Evolutionary conservation across 2,329 filamentous ascomycete genomes (phyloP).

Genomic region (Juglanconis oblonga): DNA sequence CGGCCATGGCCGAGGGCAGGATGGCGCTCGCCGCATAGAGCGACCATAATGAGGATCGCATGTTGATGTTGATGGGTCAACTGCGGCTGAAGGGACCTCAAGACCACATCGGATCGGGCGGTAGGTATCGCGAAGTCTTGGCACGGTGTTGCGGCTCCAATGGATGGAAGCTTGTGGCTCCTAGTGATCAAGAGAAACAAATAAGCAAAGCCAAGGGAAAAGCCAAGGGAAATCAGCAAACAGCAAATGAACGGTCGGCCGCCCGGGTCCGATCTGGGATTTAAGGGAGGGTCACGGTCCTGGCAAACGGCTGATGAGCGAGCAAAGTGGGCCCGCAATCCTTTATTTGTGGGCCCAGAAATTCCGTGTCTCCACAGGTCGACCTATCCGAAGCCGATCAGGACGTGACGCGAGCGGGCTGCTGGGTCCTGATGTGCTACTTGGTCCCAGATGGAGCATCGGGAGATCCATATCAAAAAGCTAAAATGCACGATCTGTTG

Average conservation of each 20-base stretch:
- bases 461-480: background rate
- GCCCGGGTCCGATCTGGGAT: background rate
- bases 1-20: slow-evolving; percentile 6
- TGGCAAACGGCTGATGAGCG: background rate
- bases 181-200: background rate
- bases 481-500: background rate
- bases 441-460: background rate
- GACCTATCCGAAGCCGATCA: background rate
- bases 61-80: background rate
- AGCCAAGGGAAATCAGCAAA: slow-evolving; percentile 14
- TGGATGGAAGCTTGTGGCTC: background rate
- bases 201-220: slow-evolving; percentile 15
- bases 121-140: background rate
- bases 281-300: slow-evolving; percentile 6
- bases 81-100: background rate
- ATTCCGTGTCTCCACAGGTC: slow-evolving; percentile 1
- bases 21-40: slow-evolving; percentile 5
- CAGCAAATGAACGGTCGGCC: background rate
- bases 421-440: background rate
- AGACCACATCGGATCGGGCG: slow-evolving; percentile 5
- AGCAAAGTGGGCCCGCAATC: slow-evolving; percentile 5
- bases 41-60: slow-evolving; percentile 14
- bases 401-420: background rate
- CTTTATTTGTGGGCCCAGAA: slow-evolving; percentile 2
- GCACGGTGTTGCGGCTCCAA: background rate